These are phyloP conservation scores for Aureobasidium leucospermi DNA, from an alignment of 2,329 filamentous ascomycete genomes.

Conservation along the genomic window DNA sequence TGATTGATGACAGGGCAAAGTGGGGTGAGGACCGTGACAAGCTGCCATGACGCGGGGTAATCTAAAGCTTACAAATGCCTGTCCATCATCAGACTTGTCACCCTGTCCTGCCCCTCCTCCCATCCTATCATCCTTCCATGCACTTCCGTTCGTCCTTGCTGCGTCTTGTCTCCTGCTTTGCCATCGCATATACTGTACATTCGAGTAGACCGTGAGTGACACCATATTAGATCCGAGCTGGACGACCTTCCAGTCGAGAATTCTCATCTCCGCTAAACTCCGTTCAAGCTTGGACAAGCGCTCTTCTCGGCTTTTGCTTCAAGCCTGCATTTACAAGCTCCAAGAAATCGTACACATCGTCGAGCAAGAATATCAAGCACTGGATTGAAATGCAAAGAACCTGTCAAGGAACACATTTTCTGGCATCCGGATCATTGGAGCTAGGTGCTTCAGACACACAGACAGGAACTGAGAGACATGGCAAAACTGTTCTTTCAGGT, in stretches of 20 bases:
- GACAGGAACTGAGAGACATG: neutral
- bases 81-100: neutral
- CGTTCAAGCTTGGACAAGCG: too few relatives aligned
- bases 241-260: too few relatives aligned
- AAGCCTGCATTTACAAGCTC: too few relatives aligned
- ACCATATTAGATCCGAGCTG: too few relatives aligned
- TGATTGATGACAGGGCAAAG: neutral
- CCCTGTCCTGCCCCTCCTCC: neutral
- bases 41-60: slow-evolving; percentile 3
- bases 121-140: neutral
- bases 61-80: slow-evolving; percentile 6
- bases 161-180: neutral
- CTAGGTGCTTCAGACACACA: neutral
- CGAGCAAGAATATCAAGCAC: neutral
- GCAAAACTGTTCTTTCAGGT: neutral
- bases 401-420: neutral
- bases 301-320: too few relatives aligned
- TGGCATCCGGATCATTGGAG: neutral
- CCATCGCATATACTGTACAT: too few relatives aligned
- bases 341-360: neutral
- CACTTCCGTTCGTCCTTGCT: neutral
- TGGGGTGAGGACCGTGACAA: neutral
- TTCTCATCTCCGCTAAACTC: too few relatives aligned
- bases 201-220: too few relatives aligned
- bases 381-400: neutral